Evolutionary conservation across 139 green algal genomes (phyloP).

Genomic region (Chlamydomonas sp.): DNA sequence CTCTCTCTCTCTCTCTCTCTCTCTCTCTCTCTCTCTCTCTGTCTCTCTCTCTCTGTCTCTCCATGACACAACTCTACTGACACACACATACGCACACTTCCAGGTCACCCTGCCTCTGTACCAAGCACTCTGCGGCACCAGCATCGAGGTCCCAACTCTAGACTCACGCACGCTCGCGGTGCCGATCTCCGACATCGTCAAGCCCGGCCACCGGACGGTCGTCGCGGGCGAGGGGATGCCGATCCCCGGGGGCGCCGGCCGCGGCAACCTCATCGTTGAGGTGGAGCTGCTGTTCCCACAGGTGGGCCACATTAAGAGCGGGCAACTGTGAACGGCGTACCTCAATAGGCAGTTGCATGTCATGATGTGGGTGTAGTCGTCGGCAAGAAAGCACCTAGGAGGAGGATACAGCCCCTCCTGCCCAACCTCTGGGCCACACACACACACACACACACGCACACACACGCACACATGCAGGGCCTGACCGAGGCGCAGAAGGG

Average conservation of each 20-base stretch:
- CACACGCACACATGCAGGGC: no score
- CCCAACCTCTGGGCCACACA: no score
- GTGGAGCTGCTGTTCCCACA: constrained; percentile 63
- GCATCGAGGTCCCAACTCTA: constrained; percentile 53
- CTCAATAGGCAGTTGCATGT: no score
- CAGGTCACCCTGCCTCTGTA: constrained; percentile 60
- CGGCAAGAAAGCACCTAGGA: no score
- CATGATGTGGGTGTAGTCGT: no score
- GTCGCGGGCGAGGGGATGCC: constrained; percentile 47
- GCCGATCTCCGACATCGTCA: constrained; percentile 54
- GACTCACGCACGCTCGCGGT: constrained; percentile 45
- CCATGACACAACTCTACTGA: neutral
- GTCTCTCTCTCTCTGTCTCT: neutral
- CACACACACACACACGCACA: no score
- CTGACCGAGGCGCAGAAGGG: constrained; percentile 63
- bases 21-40: no score
- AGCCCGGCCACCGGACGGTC: constrained; percentile 41
- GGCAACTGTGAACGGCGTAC: no score
- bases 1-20: no score
- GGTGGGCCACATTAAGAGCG: no score
- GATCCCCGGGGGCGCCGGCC: constrained; percentile 15
- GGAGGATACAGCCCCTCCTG: no score
- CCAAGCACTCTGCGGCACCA: constrained; percentile 50
- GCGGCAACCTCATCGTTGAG: constrained; percentile 53
- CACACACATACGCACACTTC: constrained; percentile 5